Conservation (phyloP, 2,329 filamentous ascomycete species). For the Xylaria sp. region DNA sequence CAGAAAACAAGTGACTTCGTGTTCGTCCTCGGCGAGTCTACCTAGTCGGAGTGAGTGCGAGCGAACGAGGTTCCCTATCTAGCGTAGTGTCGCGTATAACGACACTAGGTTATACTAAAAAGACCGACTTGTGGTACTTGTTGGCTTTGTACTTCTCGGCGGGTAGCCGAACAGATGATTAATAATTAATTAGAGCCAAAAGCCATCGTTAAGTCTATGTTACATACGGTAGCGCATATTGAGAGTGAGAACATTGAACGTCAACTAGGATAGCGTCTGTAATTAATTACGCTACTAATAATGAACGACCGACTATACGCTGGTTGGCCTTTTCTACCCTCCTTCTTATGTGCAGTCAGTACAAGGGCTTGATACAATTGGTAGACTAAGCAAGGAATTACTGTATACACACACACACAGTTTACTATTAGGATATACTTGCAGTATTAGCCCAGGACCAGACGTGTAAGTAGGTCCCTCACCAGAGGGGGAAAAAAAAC, state of each 20-base stretch:
- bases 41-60: slow-evolving; percentile 18
- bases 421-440: slow-evolving; percentile 19
- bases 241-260: slow-evolving; percentile 5
- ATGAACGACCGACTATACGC: slow-evolving; percentile 25
- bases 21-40: slow-evolving; percentile 34
- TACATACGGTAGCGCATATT: slow-evolving; percentile 20
- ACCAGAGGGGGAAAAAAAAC: slow-evolving; percentile 22
- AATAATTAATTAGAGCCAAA: slow-evolving; percentile 20
- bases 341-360: slow-evolving; percentile 23
- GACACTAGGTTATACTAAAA: neutral
- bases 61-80: slow-evolving; percentile 31
- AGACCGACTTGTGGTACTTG: slow-evolving; percentile 17
- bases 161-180: slow-evolving; percentile 11
- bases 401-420: slow-evolving; percentile 21
- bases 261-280: slow-evolving; percentile 13
- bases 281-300: slow-evolving; percentile 5
- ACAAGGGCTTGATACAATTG: slow-evolving; percentile 9
- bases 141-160: slow-evolving; percentile 22
- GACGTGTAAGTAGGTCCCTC: slow-evolving; percentile 17
- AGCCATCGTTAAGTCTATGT: slow-evolving; percentile 6
- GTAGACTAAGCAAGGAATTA: slow-evolving; percentile 33
- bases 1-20: slow-evolving; percentile 22
- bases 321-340: slow-evolving; percentile 18
- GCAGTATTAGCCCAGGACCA: slow-evolving; percentile 27
- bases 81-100: slow-evolving; percentile 26